Conservation (phyloP, 495 filamentous ascomycete species). For the Pyronema domesticum region DNA sequence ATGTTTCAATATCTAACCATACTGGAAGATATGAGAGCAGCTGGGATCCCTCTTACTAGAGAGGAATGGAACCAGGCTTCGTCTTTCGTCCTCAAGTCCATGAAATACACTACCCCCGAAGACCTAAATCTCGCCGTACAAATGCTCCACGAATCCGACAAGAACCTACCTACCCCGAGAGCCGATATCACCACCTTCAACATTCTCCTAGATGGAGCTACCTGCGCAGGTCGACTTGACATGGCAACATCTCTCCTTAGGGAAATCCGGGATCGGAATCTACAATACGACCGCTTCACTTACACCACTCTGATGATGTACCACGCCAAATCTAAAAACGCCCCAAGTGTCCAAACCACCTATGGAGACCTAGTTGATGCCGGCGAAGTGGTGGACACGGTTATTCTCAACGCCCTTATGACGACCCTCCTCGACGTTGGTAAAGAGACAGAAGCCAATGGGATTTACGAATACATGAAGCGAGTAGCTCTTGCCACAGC, state of each 20-base stretch:
- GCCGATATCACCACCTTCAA: constrained; percentile 65
- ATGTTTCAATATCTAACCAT: constrained; percentile 72
- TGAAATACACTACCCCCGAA: constrained; percentile 38
- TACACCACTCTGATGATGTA: constrained; percentile 68
- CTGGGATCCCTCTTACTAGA: constrained; percentile 42
- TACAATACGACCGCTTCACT: constrained; percentile 52
- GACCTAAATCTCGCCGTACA: constrained; percentile 57
- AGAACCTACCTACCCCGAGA: constrained; percentile 37
- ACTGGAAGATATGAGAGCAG: constrained; percentile 60
- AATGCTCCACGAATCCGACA: constrained; percentile 82
- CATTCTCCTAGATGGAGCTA: constrained; percentile 74
- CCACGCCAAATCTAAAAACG: constrained; percentile 51
- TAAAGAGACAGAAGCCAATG: constrained; percentile 53
- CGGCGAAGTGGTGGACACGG: constrained; percentile 76
- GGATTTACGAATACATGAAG: constrained; percentile 72
- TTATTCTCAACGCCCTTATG: constrained; percentile 71
- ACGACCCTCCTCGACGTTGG: constrained; percentile 53
- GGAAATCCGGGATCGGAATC: constrained; percentile 54
- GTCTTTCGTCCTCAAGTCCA: constrained; percentile 54
- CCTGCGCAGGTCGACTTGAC: constrained; percentile 61
- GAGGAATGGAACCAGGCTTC: constrained; percentile 72
- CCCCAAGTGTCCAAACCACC: constrained; percentile 45
- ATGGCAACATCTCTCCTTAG: constrained; percentile 68
- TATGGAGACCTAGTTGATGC: constrained; percentile 61
- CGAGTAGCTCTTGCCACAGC: constrained; percentile 29